Base-by-base conservation (phyloP, 192 early-diverging fungal genomes). In the Pilaira anomala region DNA sequence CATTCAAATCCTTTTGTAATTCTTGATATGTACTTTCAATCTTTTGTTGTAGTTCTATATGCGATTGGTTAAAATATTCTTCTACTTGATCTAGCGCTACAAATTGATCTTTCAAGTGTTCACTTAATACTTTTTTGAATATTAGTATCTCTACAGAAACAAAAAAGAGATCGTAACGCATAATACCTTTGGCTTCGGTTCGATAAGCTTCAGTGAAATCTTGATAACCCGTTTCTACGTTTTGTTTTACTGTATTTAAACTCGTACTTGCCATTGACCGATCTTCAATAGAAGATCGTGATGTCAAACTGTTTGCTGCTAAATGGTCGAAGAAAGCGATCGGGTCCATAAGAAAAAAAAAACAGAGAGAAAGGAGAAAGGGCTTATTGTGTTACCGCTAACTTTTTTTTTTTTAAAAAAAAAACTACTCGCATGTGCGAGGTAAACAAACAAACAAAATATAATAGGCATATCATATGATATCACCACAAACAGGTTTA, bases 11-110 rank as follows among this genome's bases (percentile, higher is more conserved):
- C 18, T 39, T 22, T 16, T 58, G 26, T 11, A 59, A 36, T 14
- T 62, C 18, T 1, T 62, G 29, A 61, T 62, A 68, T 5, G 48
- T 40, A n/a, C 19, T 19, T 42, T 68, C 66, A n/a, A 68, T 57
- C 21, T 61, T 60, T 42, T 29, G 48, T 7, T 60, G 40, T 16
- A 68, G 41, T 18, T 68, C 40, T 1, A 26, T 21, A 40, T 57
- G 61, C 14, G 55, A 19, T 14, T 53, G 36, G 25, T 68, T 59
- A n/a, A 39, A 61, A 29, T 62, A n/a, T n/a, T 62, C 40, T 26
- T 68, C 66, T 14, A 68, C 40, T 28, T 26, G 28, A 25, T 68
- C 26, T 41, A 68, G 42, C 24, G 18, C 22, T 41, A 13, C 11
- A 3, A 65, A 51, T 55, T 65, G 63, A 5, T 57, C 30, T 3